A percentile compares a stretch with the other conserved stretches of the same genome.
phyloP scores from a whole-genome alignment of 2,329 filamentous ascomycete species.

The Botryotinia narcissicola region DNA sequence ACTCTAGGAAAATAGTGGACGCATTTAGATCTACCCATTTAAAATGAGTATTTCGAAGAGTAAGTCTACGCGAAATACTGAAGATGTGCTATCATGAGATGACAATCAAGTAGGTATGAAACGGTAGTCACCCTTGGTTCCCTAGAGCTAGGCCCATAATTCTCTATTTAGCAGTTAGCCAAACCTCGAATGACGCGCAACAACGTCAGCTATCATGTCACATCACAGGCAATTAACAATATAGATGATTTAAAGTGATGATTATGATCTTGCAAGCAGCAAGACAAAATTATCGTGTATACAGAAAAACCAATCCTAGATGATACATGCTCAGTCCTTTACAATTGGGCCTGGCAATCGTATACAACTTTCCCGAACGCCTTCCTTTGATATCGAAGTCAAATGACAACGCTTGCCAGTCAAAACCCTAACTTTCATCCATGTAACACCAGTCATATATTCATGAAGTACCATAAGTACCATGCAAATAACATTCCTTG shows the following conservation, averaged over 20 bases:
- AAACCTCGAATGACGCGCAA: not conserved
- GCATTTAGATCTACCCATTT: not conserved
- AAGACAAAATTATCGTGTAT: conserved; percentile 5
- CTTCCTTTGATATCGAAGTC: conserved; percentile 13
- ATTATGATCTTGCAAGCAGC: not conserved
- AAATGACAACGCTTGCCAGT: conserved; percentile 10
- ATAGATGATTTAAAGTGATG: not conserved
- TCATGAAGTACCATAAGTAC: conserved; percentile 17
- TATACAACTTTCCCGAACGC: conserved; percentile 14
- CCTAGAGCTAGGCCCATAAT: not conserved
- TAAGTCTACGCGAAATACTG: not conserved
- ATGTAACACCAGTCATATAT: conserved; percentile 17
- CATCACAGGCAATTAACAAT: not conserved
- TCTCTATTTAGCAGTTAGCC: not conserved
- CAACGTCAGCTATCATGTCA: not conserved
- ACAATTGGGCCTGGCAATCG: not conserved
- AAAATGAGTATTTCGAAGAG: no score
- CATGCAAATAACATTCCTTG: conserved; percentile 16
- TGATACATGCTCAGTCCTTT: conserved; percentile 14
- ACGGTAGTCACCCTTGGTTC: not conserved
- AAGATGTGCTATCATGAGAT: not conserved
- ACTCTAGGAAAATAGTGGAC: not conserved
- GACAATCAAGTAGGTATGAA: not conserved
- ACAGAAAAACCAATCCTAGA: conserved; percentile 4
- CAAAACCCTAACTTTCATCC: conserved; percentile 6